Evolutionary conservation across 2,329 filamentous ascomycete species (phyloP).

Genomic region (Colletotrichum sp.): DNA sequence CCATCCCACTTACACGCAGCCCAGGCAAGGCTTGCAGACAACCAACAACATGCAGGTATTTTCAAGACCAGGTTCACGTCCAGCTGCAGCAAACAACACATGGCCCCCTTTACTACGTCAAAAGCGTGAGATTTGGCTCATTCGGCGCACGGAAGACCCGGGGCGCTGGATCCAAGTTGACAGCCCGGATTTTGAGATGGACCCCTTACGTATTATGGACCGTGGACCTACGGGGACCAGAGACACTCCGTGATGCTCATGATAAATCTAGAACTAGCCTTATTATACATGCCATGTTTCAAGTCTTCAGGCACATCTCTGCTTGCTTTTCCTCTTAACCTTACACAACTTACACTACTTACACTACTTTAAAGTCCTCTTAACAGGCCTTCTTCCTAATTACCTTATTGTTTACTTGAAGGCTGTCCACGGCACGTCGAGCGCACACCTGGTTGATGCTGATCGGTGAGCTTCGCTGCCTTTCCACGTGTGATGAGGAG

Average conservation of each 20-base stretch:
- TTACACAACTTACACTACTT: background rate
- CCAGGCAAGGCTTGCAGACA: background rate
- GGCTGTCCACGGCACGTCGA: background rate
- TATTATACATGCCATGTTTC: background rate
- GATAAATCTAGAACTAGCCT: conserved; percentile 11
- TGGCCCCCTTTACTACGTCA: background rate
- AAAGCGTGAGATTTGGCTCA: background rate
- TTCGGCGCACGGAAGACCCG: conserved; percentile 9
- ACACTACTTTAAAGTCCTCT: background rate
- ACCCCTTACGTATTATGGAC: conserved; percentile 7
- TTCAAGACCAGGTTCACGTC: background rate
- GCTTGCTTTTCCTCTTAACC: background rate
- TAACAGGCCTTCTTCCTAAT: background rate
- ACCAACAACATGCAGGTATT: background rate
- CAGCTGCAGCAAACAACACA: background rate
- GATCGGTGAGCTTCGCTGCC: background rate
- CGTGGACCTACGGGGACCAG: conserved; percentile 1
- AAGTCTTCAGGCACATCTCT: background rate
- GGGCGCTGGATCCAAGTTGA: background rate
- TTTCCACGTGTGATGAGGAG: background rate
- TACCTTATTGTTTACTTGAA: background rate
- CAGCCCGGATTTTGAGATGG: conserved; percentile 13
- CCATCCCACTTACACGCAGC: conserved; percentile 2
- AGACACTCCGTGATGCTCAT: background rate
- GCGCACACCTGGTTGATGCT: conserved; percentile 15